phyloP scores from a whole-genome alignment of 495 filamentous ascomycete species.

The Penicillium desertorum region DNA sequence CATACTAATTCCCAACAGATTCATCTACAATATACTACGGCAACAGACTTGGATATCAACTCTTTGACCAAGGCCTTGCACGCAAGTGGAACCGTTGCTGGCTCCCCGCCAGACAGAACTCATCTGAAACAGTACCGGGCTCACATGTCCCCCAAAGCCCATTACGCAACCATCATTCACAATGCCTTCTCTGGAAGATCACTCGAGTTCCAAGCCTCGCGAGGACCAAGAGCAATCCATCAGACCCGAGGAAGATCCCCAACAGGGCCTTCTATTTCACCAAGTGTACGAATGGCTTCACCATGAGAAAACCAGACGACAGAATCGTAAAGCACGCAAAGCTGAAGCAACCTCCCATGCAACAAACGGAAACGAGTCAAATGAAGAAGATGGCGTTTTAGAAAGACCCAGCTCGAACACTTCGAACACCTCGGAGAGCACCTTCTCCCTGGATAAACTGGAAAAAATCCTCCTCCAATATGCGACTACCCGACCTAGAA shows the following conservation, averaged over 20 bases:
- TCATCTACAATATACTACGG: constrained; percentile 31
- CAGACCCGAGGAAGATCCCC: constrained; percentile 37
- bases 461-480: constrained; percentile 67
- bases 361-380: constrained; percentile 27
- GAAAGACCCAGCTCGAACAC: constrained; percentile 29
- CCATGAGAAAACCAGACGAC: constrained; percentile 67
- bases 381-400: constrained; percentile 29
- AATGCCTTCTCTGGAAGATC: constrained; percentile 34
- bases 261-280: constrained; percentile 57
- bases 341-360: constrained; percentile 29
- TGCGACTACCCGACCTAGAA: constrained; percentile 30
- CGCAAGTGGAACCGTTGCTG: constrained; percentile 25
- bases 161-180: constrained; percentile 30
- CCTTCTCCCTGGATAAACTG: constrained; percentile 63
- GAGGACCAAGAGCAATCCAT: constrained; percentile 33
- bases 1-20: constrained; percentile 32
- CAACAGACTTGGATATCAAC: constrained; percentile 31
- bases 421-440: constrained; percentile 51
- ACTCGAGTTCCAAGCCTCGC: constrained; percentile 29
- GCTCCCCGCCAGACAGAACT: constrained; percentile 27
- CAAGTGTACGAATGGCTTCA: constrained; percentile 81
- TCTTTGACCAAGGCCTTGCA: constrained; percentile 29
- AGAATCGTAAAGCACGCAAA: constrained; percentile 43
- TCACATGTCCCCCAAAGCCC: constrained; percentile 25
- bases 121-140: constrained; percentile 30